Evolutionary conservation across 2,329 filamentous ascomycete genomes (phyloP).

Genomic region (Beauveria asiatica): DNA sequence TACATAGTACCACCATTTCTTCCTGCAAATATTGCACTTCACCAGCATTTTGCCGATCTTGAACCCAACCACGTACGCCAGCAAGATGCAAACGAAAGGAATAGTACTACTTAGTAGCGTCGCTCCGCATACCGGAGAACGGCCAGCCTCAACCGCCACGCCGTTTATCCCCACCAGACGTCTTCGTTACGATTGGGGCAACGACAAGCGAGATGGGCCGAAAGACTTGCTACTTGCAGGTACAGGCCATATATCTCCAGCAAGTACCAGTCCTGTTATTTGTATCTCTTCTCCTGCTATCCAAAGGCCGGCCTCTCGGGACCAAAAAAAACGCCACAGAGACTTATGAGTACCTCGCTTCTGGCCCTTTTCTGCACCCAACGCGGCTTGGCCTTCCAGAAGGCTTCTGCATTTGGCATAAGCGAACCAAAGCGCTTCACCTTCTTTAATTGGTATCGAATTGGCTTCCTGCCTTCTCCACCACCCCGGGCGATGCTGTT

Average conservation of each 20-base stretch:
- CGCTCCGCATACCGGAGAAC: not conserved
- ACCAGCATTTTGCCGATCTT: not conserved
- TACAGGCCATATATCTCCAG: not conserved
- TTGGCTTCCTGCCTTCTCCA: not conserved
- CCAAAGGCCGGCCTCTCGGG: too few species aligned
- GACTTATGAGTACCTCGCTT: not conserved
- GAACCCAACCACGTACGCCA: not conserved
- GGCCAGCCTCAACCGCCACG: not conserved
- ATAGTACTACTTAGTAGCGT: too few species aligned
- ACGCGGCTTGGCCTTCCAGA: not conserved
- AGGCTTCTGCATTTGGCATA: not conserved
- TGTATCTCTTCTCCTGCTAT: not conserved
- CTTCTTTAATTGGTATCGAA: not conserved
- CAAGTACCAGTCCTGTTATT: not conserved
- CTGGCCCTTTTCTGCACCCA: not conserved
- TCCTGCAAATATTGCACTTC: not conserved
- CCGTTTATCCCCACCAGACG: constrained; percentile 4
- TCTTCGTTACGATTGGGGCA: constrained; percentile 1
- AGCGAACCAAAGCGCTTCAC: not conserved
- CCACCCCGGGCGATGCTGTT: not conserved
- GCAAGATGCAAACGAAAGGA: not conserved
- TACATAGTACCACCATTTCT: not conserved
- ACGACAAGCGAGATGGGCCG: constrained; percentile 8
- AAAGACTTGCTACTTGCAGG: not conserved
- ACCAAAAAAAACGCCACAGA: not conserved